phyloP scores from a whole-genome alignment of 2,329 filamentous ascomycete species.

The Apiospora aurea region DNA sequence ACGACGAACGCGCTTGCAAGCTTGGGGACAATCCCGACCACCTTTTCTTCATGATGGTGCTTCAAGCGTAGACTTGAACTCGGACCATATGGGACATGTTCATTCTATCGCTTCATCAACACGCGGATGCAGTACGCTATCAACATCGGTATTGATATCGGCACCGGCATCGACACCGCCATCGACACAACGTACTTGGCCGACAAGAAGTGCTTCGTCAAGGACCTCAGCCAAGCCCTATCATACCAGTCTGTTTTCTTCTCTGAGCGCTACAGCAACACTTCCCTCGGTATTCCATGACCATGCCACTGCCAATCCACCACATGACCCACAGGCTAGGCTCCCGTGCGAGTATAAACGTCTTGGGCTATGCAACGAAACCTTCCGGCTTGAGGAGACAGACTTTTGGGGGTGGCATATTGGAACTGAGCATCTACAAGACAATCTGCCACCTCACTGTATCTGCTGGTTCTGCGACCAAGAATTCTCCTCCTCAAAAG shows the following conservation, averaged over 20 bases:
- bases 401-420: conserved; percentile 57
- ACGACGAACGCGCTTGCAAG: background rate
- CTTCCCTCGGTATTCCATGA: no score
- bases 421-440: conserved; percentile 43
- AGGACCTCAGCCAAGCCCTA: no score
- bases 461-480: conserved; percentile 60
- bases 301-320: no score
- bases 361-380: conserved; percentile 44
- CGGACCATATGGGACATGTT: no score
- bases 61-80: background rate
- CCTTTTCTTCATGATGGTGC: background rate
- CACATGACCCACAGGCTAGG: no score
- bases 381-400: conserved; percentile 48
- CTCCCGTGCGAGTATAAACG: conserved; percentile 56
- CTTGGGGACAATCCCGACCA: background rate
- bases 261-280: background rate
- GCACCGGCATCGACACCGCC: no score
- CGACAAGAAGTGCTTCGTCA: background rate
- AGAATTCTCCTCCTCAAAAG: conserved; percentile 39
- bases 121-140: background rate
- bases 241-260: background rate
- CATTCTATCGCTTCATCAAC: no score
- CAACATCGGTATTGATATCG: no score
- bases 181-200: no score
- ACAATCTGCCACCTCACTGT: conserved; percentile 44